phyloP scores from a whole-genome alignment of 768 basidiomycete genomes.

The Lactarius vividus region DNA sequence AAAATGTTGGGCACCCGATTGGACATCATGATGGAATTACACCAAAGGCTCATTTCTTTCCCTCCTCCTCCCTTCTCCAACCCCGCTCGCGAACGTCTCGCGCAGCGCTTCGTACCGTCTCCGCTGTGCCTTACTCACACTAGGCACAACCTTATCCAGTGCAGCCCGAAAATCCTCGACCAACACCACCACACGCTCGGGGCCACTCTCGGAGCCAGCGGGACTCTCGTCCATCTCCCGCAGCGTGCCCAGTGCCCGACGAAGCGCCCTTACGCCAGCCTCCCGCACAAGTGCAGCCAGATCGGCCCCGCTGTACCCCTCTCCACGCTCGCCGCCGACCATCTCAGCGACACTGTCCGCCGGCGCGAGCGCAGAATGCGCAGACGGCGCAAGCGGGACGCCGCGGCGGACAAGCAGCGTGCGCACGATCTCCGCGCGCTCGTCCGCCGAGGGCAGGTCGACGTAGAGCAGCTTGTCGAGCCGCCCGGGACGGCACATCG shows the following conservation, averaged over 20 bases:
- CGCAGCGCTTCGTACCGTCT: conserved; percentile 69
- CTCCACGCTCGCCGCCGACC: conserved; percentile 63
- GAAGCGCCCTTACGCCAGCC: conserved; percentile 83
- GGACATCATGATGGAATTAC: too few species aligned
- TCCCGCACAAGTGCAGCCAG: conserved; percentile 85
- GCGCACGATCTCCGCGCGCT: conserved; percentile 80
- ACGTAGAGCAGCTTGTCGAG: conserved; percentile 94
- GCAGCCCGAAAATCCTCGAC: conserved; percentile 71
- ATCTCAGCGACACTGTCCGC: conserved; percentile 36
- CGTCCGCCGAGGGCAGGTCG: conserved; percentile 70
- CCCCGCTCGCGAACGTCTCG: too few species aligned
- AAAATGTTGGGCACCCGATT: too few species aligned
- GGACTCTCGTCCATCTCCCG: conserved; percentile 50
- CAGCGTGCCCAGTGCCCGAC: conserved; percentile 62
- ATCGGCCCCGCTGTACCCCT: conserved; percentile 92
- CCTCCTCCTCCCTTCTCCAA: too few species aligned
- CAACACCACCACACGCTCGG: conserved; percentile 46
- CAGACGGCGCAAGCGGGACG: conserved; percentile 56
- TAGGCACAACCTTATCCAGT: conserved; percentile 78
- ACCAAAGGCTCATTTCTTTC: too few species aligned
- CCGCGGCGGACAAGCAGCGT: conserved; percentile 57
- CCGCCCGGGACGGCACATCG: conserved; percentile 95
- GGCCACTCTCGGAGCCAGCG: conserved; percentile 28
- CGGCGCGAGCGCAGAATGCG: conserved; percentile 14
- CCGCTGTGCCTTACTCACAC: conserved; percentile 78